Percentiles rank a stretch among this genome's conserved stretches.
Evolutionary conservation across 768 basidiomycete genomes (phyloP).

Genomic region (Dioszegia hungarica): DNA sequence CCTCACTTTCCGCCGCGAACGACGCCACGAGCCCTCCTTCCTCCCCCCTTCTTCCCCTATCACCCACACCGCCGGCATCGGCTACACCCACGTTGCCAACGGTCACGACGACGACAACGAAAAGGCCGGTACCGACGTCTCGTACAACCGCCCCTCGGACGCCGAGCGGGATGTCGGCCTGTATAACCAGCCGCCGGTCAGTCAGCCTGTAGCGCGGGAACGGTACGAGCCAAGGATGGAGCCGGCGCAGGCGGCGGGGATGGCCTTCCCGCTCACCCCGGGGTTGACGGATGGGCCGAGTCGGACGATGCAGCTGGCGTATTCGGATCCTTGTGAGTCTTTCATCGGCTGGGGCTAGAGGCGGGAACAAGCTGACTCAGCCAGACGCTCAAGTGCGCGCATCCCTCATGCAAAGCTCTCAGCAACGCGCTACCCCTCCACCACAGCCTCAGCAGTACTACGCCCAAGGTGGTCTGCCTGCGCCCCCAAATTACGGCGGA

Average conservation of each 20-base stretch:
- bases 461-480: slow-evolving; percentile 20
- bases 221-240: slow-evolving; percentile 5
- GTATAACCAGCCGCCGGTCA: slow-evolving; percentile 1
- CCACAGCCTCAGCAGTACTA: slow-evolving; percentile 9
- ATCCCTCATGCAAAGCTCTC: slow-evolving; percentile 14
- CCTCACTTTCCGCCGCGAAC: slow-evolving; percentile 70
- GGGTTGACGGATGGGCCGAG: slow-evolving; percentile 59
- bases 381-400: slow-evolving; percentile 34
- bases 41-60: slow-evolving; percentile 53
- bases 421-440: neutral
- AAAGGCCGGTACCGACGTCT: slow-evolving; percentile 21
- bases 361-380: neutral
- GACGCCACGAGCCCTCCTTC: slow-evolving; percentile 65
- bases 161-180: slow-evolving; percentile 6
- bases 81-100: slow-evolving; percentile 20
- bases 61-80: neutral
- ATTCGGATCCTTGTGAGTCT: slow-evolving; percentile 43
- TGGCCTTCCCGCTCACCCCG: slow-evolving; percentile 41
- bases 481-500: slow-evolving; percentile 26
- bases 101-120: slow-evolving; percentile 33
- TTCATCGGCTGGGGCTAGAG: too few species aligned
- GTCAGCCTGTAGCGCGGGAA: neutral
- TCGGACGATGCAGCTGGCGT: slow-evolving; percentile 77
- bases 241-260: slow-evolving; percentile 49
- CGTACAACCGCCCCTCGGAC: slow-evolving; percentile 5